Conservation (phyloP, 176 grass and related monocot species). For the Aechmea fasciata region DNA sequence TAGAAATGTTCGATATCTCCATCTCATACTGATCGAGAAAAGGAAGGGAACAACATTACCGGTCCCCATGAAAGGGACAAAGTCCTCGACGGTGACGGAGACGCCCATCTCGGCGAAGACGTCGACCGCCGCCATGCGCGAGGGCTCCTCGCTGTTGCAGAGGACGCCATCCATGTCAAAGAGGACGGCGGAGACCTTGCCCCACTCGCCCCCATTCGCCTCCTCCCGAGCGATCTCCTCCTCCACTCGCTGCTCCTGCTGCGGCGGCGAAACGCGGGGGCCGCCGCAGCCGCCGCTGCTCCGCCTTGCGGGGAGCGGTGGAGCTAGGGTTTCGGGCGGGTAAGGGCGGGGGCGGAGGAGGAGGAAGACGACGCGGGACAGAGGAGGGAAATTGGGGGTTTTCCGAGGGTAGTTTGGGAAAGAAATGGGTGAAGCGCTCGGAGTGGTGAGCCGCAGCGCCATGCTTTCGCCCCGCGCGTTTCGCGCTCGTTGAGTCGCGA, state of each 20-base stretch:
- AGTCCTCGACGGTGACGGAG: slow-evolving; percentile 75
- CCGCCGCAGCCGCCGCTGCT: not conserved
- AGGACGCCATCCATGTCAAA: slow-evolving; percentile 97
- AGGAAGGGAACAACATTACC: slow-evolving; percentile 35
- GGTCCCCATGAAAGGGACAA: slow-evolving; percentile 87
- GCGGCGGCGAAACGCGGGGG: slow-evolving; percentile 4
- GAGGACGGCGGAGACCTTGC: slow-evolving; percentile 78
- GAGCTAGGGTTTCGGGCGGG: slow-evolving; percentile 15
- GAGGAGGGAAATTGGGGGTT: slow-evolving; percentile 20
- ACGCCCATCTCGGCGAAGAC: slow-evolving; percentile 89
- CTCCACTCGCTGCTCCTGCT: slow-evolving; percentile 8
- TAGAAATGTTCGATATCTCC: not conserved
- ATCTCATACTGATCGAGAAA: not conserved
- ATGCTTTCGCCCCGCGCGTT: slow-evolving; percentile 21
- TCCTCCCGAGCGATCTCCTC: not conserved
- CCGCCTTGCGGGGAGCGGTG: slow-evolving; percentile 15
- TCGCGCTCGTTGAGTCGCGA: not conserved
- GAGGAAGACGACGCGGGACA: slow-evolving; percentile 20
- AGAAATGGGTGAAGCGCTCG: not conserved
- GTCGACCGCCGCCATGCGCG: slow-evolving; percentile 63
- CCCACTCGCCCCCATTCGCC: slow-evolving; percentile 32
- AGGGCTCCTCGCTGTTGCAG: slow-evolving; percentile 91
- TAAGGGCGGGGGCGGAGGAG: slow-evolving; percentile 16
- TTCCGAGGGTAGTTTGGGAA: slow-evolving; percentile 22
- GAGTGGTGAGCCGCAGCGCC: slow-evolving; percentile 51